A percentile compares a stretch with the other conserved stretches of the same genome.
Evolutionary conservation across 2,329 filamentous ascomycete genomes (phyloP).

Genomic region (Cryphonectria parasitica): DNA sequence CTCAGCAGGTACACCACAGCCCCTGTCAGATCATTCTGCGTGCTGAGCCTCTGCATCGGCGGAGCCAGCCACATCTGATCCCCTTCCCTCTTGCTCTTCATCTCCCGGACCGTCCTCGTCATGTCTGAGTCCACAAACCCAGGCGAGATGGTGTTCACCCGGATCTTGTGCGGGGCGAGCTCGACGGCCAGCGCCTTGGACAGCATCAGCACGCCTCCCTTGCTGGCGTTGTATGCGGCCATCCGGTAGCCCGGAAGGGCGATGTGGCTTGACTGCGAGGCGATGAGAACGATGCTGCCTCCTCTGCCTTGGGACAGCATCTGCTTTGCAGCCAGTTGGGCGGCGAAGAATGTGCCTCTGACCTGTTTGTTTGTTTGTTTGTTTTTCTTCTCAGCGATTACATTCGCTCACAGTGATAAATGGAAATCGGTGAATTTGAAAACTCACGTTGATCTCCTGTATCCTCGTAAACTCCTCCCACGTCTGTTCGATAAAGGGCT

Average conservation of each 20-base stretch:
- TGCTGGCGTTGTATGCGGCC: constrained; percentile 49
- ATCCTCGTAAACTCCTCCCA: constrained; percentile 47
- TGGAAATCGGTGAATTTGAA: no score
- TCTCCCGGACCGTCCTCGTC: constrained; percentile 38
- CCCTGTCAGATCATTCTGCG: constrained; percentile 46
- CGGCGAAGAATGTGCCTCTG: constrained; percentile 46
- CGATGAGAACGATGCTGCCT: constrained; percentile 46
- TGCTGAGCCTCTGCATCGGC: constrained; percentile 45
- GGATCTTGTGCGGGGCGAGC: constrained; percentile 41
- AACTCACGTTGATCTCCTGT: constrained; percentile 46
- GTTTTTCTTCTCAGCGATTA: background rate
- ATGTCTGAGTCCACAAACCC: constrained; percentile 45
- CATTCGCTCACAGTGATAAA: background rate
- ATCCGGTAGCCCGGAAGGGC: constrained; percentile 42
- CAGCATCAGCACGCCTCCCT: constrained; percentile 46
- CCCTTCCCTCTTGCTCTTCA: constrained; percentile 40
- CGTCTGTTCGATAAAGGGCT: constrained; percentile 48
- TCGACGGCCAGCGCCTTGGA: constrained; percentile 45
- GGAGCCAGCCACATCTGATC: constrained; percentile 45
- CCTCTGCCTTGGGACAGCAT: constrained; percentile 44
- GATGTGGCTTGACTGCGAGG: constrained; percentile 44
- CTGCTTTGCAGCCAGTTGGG: constrained; percentile 44
- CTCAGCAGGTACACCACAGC: constrained; percentile 48
- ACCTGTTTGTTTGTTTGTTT: constrained; percentile 36
- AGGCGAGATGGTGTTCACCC: constrained; percentile 45